Evolutionary conservation across 108 stramenopile species (phyloP).

Genomic region (Fistulifera pelliculosa): DNA sequence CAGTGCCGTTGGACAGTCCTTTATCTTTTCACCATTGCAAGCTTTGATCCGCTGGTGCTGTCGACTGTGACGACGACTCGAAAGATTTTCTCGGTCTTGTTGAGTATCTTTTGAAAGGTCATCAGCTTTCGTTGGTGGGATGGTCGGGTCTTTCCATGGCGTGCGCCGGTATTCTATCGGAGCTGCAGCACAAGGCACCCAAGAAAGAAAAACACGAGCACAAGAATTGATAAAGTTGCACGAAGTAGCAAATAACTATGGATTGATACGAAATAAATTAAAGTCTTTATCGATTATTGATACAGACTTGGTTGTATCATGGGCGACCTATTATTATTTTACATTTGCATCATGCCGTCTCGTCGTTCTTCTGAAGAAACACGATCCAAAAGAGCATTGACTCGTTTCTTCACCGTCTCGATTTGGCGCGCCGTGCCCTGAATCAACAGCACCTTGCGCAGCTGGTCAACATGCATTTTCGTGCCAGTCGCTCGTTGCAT

Average conservation of each 20-base stretch:
- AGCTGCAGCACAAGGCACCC: slow-evolving; percentile 57
- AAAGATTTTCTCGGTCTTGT: slow-evolving; percentile 94
- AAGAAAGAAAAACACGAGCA: slow-evolving; percentile 1
- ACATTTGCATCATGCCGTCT: slow-evolving; percentile 9
- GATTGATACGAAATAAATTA: too few relatives aligned
- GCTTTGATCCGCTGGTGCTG: slow-evolving; percentile 92
- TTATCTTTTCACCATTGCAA: slow-evolving; percentile 98
- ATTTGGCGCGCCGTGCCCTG: slow-evolving; percentile 84
- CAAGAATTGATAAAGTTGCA: slow-evolving; percentile 5
- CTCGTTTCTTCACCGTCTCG: slow-evolving; percentile 73
- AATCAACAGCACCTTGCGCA: slow-evolving; percentile 69
- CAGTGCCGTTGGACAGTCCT: slow-evolving; percentile 95
- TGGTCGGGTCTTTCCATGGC: slow-evolving; percentile 88
- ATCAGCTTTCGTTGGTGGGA: slow-evolving; percentile 69
- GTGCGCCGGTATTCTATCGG: slow-evolving; percentile 78
- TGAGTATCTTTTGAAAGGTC: slow-evolving; percentile 89
- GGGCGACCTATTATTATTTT: not conserved
- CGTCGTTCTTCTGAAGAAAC: slow-evolving; percentile 42
- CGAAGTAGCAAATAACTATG: too few relatives aligned
- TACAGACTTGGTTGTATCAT: too few relatives aligned
- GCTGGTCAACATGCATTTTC: slow-evolving; percentile 89
- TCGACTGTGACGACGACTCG: slow-evolving; percentile 98
- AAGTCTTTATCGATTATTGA: too few relatives aligned
- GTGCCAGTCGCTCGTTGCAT: slow-evolving; percentile 85
- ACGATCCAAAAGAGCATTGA: slow-evolving; percentile 70